phyloP scores from a whole-genome alignment of 2,329 filamentous ascomycete species.

The Pseudogymnoascus sp. region DNA sequence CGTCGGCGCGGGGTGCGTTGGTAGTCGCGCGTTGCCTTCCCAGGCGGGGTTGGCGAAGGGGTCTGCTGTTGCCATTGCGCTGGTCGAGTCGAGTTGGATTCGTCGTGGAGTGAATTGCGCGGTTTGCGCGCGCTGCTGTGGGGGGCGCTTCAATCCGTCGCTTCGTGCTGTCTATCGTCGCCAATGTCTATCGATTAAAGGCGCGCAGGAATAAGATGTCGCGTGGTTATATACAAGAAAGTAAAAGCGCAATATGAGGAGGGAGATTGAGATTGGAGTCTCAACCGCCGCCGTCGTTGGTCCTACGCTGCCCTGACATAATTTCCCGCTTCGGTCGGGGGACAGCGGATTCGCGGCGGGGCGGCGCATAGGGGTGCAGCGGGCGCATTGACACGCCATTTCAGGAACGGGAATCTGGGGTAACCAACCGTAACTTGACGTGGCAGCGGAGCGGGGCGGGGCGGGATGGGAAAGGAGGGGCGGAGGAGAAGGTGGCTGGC shows the following conservation, averaged over 20 bases:
- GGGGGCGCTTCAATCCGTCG: neutral
- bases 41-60: conserved; percentile 1
- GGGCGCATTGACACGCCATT: neutral
- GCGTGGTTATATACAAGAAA: neutral
- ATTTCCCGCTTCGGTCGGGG: conserved; percentile 2
- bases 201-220: neutral
- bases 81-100: neutral
- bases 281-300: neutral
- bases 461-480: neutral
- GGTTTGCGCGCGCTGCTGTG: neutral
- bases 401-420: conserved; percentile 6
- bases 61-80: neutral
- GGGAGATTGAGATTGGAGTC: neutral
- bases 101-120: neutral
- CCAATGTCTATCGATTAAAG: neutral
- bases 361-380: neutral
- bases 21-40: neutral
- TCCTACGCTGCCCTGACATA: neutral
- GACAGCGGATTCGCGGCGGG: neutral
- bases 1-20: neutral
- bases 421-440: neutral
- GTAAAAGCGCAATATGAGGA: neutral
- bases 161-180: neutral
- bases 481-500: neutral
- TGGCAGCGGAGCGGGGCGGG: neutral